Base-by-base conservation (phyloP, 306 rosid genomes). In the Inga oerstediana region DNA sequence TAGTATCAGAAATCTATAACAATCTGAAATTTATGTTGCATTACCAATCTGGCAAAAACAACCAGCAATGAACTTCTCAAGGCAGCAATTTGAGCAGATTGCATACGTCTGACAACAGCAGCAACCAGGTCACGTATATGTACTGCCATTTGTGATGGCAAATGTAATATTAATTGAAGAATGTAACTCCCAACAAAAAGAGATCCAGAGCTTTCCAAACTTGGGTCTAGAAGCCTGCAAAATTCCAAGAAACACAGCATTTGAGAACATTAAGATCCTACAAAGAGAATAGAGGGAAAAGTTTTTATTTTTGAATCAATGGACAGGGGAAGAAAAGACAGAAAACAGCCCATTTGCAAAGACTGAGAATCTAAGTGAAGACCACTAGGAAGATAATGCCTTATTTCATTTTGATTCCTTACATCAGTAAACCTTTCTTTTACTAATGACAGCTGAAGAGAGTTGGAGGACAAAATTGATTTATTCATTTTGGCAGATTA, bases 121-220 rank as follows among this genome's bases (percentile, higher is more conserved):
- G 88, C 93, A 80, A 90, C 93, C 88, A 96, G 90, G 70, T 93
- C 96, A 22, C 76, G 92, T 72, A 96, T 88, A 84, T 96, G 97
- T 22, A 85, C 90, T 13, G 93, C 90, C 97, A 96, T 96, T 74
- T 96, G 97, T 24, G 93, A 90, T 43, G 93, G 92, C 59, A 96
- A 89, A 89, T 93, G 97, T 89, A 95, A 88, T 87, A 96, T 88
- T 84, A 96, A 94, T 85, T 96, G 99, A 88, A 96, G 91, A 76
- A 96, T 88, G 84, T 89, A 92, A 86, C 97, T 90, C 79, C 99
- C 99, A 86, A 87, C 99, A 84, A 96, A 96, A 61, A 93, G 91
- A 24, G 98, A 96, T 82, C 96, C 98, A 27, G 99, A 96, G 91
- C 98, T 91, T 81, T 92, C 99, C 91, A 93, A 80, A 78, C 87